Evolutionary conservation across 148 eudicot species (phyloP), one percentile per base, ranked within the genome.

Genomic region (Rheum nobile): DNA sequence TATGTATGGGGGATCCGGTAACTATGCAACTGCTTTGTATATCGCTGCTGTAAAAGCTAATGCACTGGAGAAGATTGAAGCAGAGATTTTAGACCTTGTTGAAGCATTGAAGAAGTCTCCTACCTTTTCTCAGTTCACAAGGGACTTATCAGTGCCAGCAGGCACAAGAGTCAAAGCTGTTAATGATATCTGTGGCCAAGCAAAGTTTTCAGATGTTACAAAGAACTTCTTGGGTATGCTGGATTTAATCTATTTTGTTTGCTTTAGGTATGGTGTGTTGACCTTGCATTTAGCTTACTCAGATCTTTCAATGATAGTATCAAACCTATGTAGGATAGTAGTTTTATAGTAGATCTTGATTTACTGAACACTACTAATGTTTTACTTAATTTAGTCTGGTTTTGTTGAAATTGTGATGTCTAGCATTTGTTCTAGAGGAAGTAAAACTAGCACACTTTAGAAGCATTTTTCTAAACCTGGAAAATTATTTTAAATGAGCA

Each of bases 1-100:
- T 72, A 72, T 92, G 96, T 92, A 80, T 83, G 97, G 97, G 71
- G 88, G 83, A 17, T 72, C 87, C 75, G 97, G 91, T 63, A 92
- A 92, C 82, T 92, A 92, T 78, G 91, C 97, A 74, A 87, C 97
- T 26, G 97, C 97, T 70, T 75, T 92, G 42, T 92, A 87, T 77
- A 47, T 92, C 71, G 83, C 93, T 76, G 88, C 97, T 75, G 89
- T 77, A 35, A 92, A 86, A 79, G 82, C 88, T 39, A 85, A 87
- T 65, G 37, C 83, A 21, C 80, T 90, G 80, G 96, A 92, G 55
- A 90, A 84, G 83, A 90, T 92, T 80, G 93, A 88, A 79, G 71
- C 88, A 26, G 98, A 92, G 89, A 83, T 90, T 63, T 71, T 80
- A 77, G 84, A 81, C 71, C 80, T 92, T 75, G 83, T 92, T 74